phyloP scores from a whole-genome alignment of 805 yeast genomes.

The Metschnikowia borealis region DNA sequence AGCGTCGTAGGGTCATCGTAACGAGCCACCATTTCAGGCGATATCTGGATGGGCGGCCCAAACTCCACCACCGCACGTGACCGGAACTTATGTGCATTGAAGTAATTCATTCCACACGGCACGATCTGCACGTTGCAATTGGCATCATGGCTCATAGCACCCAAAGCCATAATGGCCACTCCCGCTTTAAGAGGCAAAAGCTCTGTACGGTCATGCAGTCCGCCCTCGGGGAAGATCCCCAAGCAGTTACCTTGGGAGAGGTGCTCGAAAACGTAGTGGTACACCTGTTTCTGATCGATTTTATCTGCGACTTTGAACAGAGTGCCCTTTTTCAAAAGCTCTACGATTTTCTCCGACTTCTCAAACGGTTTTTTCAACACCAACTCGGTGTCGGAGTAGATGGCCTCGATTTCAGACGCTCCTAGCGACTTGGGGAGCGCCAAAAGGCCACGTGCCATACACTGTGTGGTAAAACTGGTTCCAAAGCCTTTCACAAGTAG shows the following conservation, averaged over 20 bases:
- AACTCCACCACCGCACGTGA: constrained; percentile 94
- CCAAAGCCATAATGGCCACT: constrained; percentile 96
- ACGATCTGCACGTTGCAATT: constrained; percentile 78
- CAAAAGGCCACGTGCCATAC: constrained; percentile 61
- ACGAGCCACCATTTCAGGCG: constrained; percentile 51
- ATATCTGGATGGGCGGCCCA: constrained; percentile 78
- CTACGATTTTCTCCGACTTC: constrained; percentile 41
- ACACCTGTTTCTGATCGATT: constrained; percentile 82
- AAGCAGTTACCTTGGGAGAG: constrained; percentile 74
- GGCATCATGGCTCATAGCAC: constrained; percentile 80
- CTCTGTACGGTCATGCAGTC: constrained; percentile 93
- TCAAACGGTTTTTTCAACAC: constrained; percentile 66
- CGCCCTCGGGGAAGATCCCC: constrained; percentile 98
- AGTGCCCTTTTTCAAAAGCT: constrained; percentile 49
- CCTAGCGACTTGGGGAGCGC: constrained; percentile 80
- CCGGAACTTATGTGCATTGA: constrained; percentile 92
- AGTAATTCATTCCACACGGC: constrained; percentile 97
- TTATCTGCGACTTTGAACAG: constrained; percentile 70
- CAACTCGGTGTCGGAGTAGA: constrained; percentile 70
- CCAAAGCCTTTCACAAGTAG: constrained; percentile 57
- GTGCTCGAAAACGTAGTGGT: constrained; percentile 79
- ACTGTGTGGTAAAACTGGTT: constrained; percentile 63
- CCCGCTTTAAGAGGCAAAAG: constrained; percentile 93
- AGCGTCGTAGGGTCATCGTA: constrained; percentile 65
- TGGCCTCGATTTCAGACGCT: constrained; percentile 61